These are phyloP conservation scores for Fomitopsis pinicola DNA, from an alignment of 1,284 basidiomycete species.

Conservation along the genomic window DNA sequence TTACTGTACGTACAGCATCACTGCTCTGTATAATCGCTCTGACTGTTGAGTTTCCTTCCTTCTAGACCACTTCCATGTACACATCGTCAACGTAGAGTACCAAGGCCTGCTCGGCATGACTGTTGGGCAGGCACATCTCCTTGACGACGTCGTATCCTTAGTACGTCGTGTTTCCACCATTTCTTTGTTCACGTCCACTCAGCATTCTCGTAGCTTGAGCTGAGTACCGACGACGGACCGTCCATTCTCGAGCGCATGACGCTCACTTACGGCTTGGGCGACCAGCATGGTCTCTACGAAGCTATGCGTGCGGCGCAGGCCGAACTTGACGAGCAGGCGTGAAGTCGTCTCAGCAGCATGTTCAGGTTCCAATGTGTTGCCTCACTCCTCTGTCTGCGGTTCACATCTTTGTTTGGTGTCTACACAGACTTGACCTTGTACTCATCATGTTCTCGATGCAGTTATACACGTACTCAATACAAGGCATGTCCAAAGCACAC, in stretches of 20 bases:
- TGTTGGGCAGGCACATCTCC: constrained; percentile 89
- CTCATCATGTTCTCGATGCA: too few relatives aligned
- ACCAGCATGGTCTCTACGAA: constrained; percentile 70
- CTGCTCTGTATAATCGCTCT: background rate
- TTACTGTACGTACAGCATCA: constrained; percentile 67
- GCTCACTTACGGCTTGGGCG: constrained; percentile 79
- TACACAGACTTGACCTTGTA: too few relatives aligned
- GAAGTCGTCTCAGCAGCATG: too few relatives aligned
- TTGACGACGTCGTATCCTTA: constrained; percentile 87
- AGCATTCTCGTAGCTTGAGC: constrained; percentile 50
- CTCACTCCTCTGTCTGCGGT: too few relatives aligned
- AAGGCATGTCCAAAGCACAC: too few relatives aligned
- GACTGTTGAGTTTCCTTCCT: background rate
- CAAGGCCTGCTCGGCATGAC: constrained; percentile 65
- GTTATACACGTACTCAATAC: too few relatives aligned
- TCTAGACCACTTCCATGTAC: constrained; percentile 92
- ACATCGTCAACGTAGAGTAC: constrained; percentile 81
- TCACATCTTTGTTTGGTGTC: too few relatives aligned
- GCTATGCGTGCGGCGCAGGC: constrained; percentile 36
- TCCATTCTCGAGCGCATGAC: constrained; percentile 68
- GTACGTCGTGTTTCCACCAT: constrained; percentile 37
- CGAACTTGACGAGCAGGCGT: background rate
- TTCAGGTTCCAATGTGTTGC: too few relatives aligned
- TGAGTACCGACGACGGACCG: constrained; percentile 39
- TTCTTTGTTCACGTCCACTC: background rate